These are phyloP conservation scores for Pseudogymnoascus pannorum DNA, from an alignment of 2,329 filamentous ascomycete species.

Conservation along the genomic window DNA sequence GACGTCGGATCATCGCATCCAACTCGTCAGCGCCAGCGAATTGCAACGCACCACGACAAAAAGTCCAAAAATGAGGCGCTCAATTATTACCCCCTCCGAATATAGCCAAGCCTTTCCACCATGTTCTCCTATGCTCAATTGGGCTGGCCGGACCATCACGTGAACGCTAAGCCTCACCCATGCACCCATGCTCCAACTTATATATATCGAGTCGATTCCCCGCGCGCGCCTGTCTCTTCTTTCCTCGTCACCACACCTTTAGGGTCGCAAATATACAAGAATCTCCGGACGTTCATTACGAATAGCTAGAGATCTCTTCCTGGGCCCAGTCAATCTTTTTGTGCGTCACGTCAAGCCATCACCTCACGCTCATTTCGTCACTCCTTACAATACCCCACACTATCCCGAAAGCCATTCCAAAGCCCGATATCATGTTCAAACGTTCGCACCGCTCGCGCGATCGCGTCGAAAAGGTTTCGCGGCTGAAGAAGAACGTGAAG, in stretches of 20 bases:
- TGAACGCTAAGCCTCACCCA: conserved; percentile 9
- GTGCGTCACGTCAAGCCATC: conserved; percentile 28
- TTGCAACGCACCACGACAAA: conserved; percentile 8
- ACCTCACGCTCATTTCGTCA: conserved; percentile 29
- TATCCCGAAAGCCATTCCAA: conserved; percentile 16
- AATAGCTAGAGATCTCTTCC: conserved; percentile 31
- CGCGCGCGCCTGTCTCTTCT: conserved; percentile 13
- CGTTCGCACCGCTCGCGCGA: conserved; percentile 79
- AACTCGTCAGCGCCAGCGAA: background rate
- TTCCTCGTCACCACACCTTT: conserved; percentile 29
- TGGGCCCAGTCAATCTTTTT: conserved; percentile 32
- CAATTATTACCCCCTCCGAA: background rate
- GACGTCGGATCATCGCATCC: background rate
- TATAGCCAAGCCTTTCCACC: background rate
- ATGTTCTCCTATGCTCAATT: conserved; percentile 1
- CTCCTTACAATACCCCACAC: conserved; percentile 22
- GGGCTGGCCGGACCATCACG: conserved; percentile 3
- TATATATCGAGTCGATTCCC: conserved; percentile 13
- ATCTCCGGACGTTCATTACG: conserved; percentile 30
- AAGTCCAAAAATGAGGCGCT: conserved; percentile 6
- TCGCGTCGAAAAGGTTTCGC: conserved; percentile 81
- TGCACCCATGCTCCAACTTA: conserved; percentile 2
- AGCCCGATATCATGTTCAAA: conserved; percentile 66
- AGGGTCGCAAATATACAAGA: conserved; percentile 30
- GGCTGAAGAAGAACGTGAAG: conserved; percentile 71